Evolutionary conservation across 352 stramenopile genomes (phyloP).

Genomic region (Globisporangium barbulae): DNA sequence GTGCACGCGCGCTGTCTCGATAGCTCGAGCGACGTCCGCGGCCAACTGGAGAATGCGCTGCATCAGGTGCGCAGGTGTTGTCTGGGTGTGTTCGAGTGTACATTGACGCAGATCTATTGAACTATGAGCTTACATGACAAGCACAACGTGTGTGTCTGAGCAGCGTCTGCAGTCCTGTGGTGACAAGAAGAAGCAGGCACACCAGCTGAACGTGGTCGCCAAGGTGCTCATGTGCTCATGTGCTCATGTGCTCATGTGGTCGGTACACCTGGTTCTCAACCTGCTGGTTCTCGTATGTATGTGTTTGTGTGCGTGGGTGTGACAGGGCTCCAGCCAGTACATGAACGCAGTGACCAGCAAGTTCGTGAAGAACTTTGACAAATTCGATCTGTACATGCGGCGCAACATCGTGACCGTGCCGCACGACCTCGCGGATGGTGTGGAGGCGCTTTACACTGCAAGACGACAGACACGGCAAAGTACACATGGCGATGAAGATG

Average conservation of each 20-base stretch:
- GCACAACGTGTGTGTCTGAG: no score
- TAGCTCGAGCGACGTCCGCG: slow-evolving; percentile 48
- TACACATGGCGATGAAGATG: slow-evolving; percentile 10
- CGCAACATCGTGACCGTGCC: slow-evolving; percentile 74
- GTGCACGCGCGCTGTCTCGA: slow-evolving; percentile 44
- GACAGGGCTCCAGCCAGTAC: slow-evolving; percentile 52
- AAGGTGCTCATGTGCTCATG: slow-evolving; percentile 31
- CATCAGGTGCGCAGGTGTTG: slow-evolving; percentile 37
- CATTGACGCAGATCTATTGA: no score
- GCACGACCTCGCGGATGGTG: slow-evolving; percentile 33
- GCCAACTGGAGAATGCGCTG: slow-evolving; percentile 65
- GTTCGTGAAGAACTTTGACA: slow-evolving; percentile 85
- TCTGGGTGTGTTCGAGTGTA: neutral
- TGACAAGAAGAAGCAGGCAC: slow-evolving; percentile 63
- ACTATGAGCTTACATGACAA: no score
- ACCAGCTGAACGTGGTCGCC: slow-evolving; percentile 52
- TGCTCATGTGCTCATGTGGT: neutral
- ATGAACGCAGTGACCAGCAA: slow-evolving; percentile 52
- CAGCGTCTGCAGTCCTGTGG: slow-evolving; percentile 18
- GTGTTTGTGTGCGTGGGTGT: no score
- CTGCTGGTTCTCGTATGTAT: neutral
- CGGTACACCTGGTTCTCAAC: neutral
- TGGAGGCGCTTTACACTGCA: slow-evolving; percentile 36
- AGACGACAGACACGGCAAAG: slow-evolving; percentile 15
- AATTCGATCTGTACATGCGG: slow-evolving; percentile 76